Base-by-base conservation (phyloP, 257 asterid genomes). In the Nicotiana noctiflora region DNA sequence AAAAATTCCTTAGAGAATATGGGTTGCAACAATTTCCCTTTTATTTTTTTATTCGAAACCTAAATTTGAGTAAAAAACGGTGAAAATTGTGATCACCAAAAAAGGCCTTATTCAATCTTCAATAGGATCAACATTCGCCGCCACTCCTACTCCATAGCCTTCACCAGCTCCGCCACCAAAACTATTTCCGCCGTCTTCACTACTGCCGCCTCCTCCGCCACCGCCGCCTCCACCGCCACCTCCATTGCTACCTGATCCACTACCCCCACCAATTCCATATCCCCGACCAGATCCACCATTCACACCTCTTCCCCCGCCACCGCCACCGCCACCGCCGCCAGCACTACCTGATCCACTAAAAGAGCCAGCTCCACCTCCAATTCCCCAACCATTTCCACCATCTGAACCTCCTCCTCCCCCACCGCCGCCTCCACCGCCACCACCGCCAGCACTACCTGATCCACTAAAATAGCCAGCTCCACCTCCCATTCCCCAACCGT, bases 91-190 rank as follows among this genome's bases (percentile, higher is more conserved):
- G 27, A 25, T 25, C 27, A 25, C 27, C 27, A 25, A 25, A 25
- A 25, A 25, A 25, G 27, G 27, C 1, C 27, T 25, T 25, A 25
- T 25, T 25, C 27, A 25, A 25, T 25, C 27, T 25, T 25, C 27
- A 25, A 25, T 25, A 25, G 27, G 27, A 25, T 25, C 27, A 25
- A 25, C 1, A 25, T 1, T 25, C 27, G 27, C 27, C 27, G 1
- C 27, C 27, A 25, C 27, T 25, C 27, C 1, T 1, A 25, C 44
- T 49, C 61, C 79, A 23, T 14, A 40, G 2, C 79, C 79, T 74
- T 74, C 79, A 74, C 61, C 61, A 49, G 40, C 78, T 44, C 78
- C 78, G 1, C 10, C 60, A 44, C 78, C 78, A 46, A 46, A 46
- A 21, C 78, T 60, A 72, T 8, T 14, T 7, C 78, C 40, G 32